Evolutionary conservation across 2,329 filamentous ascomycete species (phyloP).

Genomic region (Pseudogymnoascus sp.): DNA sequence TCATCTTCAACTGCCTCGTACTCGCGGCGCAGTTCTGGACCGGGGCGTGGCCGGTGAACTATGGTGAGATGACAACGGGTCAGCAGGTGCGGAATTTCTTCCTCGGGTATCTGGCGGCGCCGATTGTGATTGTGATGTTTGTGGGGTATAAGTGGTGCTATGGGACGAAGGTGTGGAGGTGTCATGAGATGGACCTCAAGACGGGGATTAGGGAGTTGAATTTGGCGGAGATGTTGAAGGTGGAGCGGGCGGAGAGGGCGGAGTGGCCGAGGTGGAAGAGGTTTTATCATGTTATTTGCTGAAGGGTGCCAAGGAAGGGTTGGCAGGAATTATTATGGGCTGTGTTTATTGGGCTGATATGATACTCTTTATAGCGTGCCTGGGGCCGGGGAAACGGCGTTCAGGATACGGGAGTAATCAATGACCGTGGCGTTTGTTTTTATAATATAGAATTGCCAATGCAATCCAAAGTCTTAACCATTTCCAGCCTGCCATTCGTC

Average conservation of each 20-base stretch:
- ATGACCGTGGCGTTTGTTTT: too few relatives aligned
- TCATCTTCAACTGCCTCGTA: slow-evolving; percentile 67
- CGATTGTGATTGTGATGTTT: slow-evolving; percentile 62
- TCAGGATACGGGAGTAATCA: too few relatives aligned
- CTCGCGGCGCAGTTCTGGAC: slow-evolving; percentile 84
- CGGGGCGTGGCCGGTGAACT: slow-evolving; percentile 67
- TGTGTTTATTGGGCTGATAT: too few relatives aligned
- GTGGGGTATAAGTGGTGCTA: slow-evolving; percentile 68
- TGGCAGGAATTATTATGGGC: too few relatives aligned
- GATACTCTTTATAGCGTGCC: too few relatives aligned
- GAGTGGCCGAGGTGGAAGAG: slow-evolving; percentile 72
- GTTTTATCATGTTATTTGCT: slow-evolving; percentile 67
- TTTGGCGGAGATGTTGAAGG: slow-evolving; percentile 65
- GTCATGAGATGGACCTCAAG: slow-evolving; percentile 74
- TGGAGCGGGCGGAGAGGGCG: slow-evolving; percentile 68
- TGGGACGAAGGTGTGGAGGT: slow-evolving; percentile 58
- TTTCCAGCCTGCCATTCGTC: too few relatives aligned
- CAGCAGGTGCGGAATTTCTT: slow-evolving; percentile 63
- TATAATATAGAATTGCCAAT: too few relatives aligned
- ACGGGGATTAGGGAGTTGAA: slow-evolving; percentile 84
- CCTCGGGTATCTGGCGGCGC: slow-evolving; percentile 61
- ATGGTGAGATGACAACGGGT: slow-evolving; percentile 35
- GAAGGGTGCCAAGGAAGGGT: neutral
- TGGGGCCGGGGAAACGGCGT: too few relatives aligned
- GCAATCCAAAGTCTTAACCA: too few relatives aligned